Conservation (phyloP, 306 rosid species). For the Casuarina equisetifolia region DNA sequence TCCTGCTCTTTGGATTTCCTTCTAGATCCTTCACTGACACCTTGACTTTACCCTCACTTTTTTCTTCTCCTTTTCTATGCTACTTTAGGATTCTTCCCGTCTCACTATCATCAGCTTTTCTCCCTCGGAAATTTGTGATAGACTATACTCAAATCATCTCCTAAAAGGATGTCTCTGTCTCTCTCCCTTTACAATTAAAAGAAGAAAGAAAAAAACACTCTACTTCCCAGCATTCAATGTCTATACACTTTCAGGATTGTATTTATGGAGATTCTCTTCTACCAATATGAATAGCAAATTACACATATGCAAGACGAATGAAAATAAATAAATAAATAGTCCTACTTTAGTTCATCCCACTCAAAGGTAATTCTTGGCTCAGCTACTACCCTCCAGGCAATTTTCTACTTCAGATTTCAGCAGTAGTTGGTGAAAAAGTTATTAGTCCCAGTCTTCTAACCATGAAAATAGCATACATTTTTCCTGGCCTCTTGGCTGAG, state of each 20-base stretch:
- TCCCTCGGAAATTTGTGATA: not conserved
- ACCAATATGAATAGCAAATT: too few species aligned
- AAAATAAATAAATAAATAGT: not conserved
- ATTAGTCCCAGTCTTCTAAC: not conserved
- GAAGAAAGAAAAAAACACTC: not conserved
- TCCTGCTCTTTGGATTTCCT: too few species aligned
- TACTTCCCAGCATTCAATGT: not conserved
- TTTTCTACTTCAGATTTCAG: not conserved
- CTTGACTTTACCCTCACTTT: too few species aligned
- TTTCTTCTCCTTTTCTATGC: too few species aligned
- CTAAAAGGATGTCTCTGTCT: not conserved
- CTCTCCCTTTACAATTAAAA: not conserved
- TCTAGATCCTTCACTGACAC: too few species aligned
- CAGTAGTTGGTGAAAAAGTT: not conserved
- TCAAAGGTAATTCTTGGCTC: not conserved
- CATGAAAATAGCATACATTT: too few species aligned
- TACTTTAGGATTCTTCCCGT: too few species aligned
- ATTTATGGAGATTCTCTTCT: too few species aligned
- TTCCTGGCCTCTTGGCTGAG: not conserved
- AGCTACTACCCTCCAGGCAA: not conserved
- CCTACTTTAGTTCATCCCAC: not conserved
- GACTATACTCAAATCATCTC: not conserved
- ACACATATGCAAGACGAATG: too few species aligned
- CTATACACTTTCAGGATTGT: not conserved
- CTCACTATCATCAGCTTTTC: not conserved